Base-by-base conservation (phyloP, 108 stramenopile genomes). In the Skeletonema costatum region DNA sequence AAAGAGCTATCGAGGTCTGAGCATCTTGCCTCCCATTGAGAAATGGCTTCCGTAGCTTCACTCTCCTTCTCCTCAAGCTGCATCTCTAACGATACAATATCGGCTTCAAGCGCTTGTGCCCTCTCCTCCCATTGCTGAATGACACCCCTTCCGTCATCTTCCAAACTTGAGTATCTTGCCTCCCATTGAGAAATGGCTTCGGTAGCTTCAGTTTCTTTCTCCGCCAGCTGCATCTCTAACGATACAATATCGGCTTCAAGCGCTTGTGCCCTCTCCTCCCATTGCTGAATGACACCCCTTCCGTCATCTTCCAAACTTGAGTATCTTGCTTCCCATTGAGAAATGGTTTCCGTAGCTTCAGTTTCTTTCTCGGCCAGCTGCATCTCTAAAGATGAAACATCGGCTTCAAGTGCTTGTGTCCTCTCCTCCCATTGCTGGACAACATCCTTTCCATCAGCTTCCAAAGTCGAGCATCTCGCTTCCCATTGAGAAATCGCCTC, bases 401-500 rank as follows among this genome's bases (percentile, higher is more conserved):
- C 77, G 9, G 75, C 38, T 65, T 89, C 84, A 62, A 92, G 39
- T 42, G 81, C 71, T 33, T 83, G 51, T n/a, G 69, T 50, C 19
- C 66, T 70, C 64, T 88, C 72, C 53, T 84, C 42, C 85, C 85
- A 88, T 42, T 76, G 78, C 14, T 41, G 64, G 19, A 77, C 51
- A 30, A 64, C 69, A 33, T 60, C 66, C 16, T 74, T 79, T 60
- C 68, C 78, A 68, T 41, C 63, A 32, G 46, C 74, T 58, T 83
- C 82, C 12, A 79, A 30, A 58, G 73, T 51, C 64, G 87, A 85
- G 53, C 66, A 87, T 19, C 81, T 44, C 33, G 60, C 64, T 64
- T 89, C 82, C 90, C 88, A 91, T 66, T 81, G 69, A 10, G 74
- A 76, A 62, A 93, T 90, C 0, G 82, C 88, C 17, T 82, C 78